Percentiles rank a stretch among this genome's conserved stretches.
These are phyloP conservation scores for Persicaria tinctoria DNA, from an alignment of 148 eudicot species.

Conservation along the genomic window DNA sequence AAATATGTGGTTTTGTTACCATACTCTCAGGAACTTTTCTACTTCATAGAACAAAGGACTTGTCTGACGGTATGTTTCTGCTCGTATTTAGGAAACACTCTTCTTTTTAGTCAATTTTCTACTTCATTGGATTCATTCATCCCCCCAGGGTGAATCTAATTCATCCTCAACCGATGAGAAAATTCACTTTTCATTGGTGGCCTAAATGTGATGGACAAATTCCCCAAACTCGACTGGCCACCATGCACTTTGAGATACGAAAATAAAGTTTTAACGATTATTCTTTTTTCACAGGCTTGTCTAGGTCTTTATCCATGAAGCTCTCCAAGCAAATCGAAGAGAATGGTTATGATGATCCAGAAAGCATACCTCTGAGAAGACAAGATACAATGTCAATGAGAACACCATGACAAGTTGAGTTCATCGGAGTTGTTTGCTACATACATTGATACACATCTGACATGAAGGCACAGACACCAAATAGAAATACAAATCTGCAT, in stretches of 20 bases:
- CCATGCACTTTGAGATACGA: not conserved
- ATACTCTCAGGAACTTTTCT: slow-evolving; percentile 79
- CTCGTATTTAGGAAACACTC: not conserved
- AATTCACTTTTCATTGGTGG: slow-evolving; percentile 2
- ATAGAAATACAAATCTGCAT: no score
- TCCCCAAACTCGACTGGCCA: not conserved
- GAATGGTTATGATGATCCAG: slow-evolving; percentile 55
- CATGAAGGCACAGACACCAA: no score
- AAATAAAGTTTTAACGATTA: not conserved
- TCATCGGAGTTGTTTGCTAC: no score
- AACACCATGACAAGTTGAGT: no score
- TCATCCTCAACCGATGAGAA: not conserved
- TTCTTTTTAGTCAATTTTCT: not conserved
- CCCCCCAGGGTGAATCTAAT: not conserved
- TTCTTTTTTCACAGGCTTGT: slow-evolving; percentile 27
- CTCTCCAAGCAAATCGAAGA: slow-evolving; percentile 49
- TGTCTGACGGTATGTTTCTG: slow-evolving; percentile 39
- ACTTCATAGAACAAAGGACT: slow-evolving; percentile 82
- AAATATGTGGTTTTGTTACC: slow-evolving; percentile 84
- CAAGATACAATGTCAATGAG: slow-evolving; percentile 28
- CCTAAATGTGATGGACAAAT: not conserved
- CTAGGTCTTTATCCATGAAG: slow-evolving; percentile 37
- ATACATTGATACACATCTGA: no score
- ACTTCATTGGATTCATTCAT: not conserved
- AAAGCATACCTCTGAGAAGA: slow-evolving; percentile 68